These are phyloP conservation scores for Ophiostoma perfectum DNA, from an alignment of 2,329 filamentous ascomycete species.

Conservation along the genomic window DNA sequence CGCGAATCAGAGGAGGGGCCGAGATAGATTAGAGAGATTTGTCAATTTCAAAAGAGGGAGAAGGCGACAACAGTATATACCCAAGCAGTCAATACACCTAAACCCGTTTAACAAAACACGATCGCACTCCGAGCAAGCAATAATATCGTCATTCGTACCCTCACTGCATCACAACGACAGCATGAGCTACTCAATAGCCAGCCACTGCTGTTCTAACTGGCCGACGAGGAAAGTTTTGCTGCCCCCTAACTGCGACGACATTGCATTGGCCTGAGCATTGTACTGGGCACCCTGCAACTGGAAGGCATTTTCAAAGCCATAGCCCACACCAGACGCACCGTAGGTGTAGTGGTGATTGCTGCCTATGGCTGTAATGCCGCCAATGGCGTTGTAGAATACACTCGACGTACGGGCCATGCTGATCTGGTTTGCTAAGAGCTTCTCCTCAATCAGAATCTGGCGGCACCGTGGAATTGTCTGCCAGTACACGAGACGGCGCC, in stretches of 20 bases:
- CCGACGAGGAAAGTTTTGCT: background rate
- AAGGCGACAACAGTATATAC: too few relatives aligned
- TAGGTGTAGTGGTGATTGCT: constrained; percentile 13
- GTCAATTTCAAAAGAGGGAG: background rate
- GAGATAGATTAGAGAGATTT: too few relatives aligned
- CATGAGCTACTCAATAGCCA: background rate
- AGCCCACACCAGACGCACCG: constrained; percentile 20
- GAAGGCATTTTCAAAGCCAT: constrained; percentile 16
- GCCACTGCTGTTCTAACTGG: constrained; percentile 21
- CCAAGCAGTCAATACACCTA: too few relatives aligned
- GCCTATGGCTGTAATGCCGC: background rate
- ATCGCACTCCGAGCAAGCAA: too few relatives aligned
- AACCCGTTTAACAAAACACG: too few relatives aligned
- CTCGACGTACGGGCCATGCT: constrained; percentile 9
- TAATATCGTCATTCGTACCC: background rate
- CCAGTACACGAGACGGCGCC: constrained; percentile 32
- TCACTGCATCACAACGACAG: background rate
- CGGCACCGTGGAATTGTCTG: constrained; percentile 32
- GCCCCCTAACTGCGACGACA: constrained; percentile 15
- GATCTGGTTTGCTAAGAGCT: background rate
- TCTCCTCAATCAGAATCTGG: constrained; percentile 15
- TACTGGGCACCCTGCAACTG: constrained; percentile 18
- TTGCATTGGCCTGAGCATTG: constrained; percentile 16
- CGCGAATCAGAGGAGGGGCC: too few relatives aligned
- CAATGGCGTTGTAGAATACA: constrained; percentile 4